Evolutionary conservation across 306 rosid genomes (phyloP), one percentile per base, ranked within the genome.

Genomic region (Coriaria nepalensis): DNA sequence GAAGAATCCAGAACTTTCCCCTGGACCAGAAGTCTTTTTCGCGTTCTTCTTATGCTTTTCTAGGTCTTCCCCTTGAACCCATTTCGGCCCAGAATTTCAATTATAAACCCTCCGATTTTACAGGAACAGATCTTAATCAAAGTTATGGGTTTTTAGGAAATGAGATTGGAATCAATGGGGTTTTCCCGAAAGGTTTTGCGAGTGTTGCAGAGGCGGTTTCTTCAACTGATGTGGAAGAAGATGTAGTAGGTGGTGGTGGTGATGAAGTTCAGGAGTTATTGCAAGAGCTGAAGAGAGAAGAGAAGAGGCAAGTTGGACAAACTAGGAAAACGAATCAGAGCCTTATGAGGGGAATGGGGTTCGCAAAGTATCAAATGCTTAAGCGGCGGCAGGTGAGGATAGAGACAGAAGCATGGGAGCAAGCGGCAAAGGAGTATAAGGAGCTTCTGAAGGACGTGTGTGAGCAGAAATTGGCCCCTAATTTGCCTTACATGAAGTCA

Each of bases 391-490:
- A 90, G 70, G 88, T 85, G 57, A 69, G 53, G 68, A 63, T 79
- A 40, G 98, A 90, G 87, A 79, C 98, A 0, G 81, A 85, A 53
- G 81, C 80, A 0, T 85, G 95, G 98, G 87, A 81, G 50, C 70
- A 63, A 60, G 98, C 95, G 2, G 80, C 72, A 0, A 73, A 64
- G 54, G 98, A 90, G 69, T 90, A 82, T 50, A 77, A 44, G 70
- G 98, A 90, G 56, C 84, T 90, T 43, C 61, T 90, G 79, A 57
- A 37, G 81, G 98, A 85, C 62, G 81, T 90, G 98, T 90, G 95
- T 53, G 71, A 78, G 73, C 81, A 85, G 48, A 85, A 79, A 78
- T 60, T 85, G 63, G 93, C 94, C 12, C 98, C 98, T 7, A 85
- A 77, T 68, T 60, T 90, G 75, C 98, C 98, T 0, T 90, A 81